Conservation (phyloP, 306 rosid genomes). For the Begonia peltatifolia region DNA sequence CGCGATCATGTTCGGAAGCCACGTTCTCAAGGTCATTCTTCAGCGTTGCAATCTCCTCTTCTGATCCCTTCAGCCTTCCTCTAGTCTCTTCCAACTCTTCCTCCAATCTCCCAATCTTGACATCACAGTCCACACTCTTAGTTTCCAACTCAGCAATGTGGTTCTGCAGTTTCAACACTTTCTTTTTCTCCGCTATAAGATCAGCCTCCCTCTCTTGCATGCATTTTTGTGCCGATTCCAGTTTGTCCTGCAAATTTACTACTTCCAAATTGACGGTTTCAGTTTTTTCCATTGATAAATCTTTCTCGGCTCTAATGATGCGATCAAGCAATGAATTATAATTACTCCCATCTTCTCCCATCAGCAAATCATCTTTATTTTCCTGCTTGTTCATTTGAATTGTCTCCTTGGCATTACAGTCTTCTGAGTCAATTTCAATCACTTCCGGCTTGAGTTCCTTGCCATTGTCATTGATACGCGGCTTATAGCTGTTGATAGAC, state of each 20-base stretch:
- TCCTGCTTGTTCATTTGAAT: slow-evolving; percentile 11
- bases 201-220: slow-evolving; percentile 30
- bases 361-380: slow-evolving; percentile 8
- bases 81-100: slow-evolving; percentile 27
- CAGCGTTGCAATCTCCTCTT: slow-evolving; percentile 26
- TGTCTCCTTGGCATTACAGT: slow-evolving; percentile 19
- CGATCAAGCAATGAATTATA: slow-evolving; percentile 26
- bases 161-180: slow-evolving; percentile 24
- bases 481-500: slow-evolving; percentile 14
- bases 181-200: slow-evolving; percentile 29
- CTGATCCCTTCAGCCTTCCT: slow-evolving; percentile 25
- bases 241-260: slow-evolving; percentile 17
- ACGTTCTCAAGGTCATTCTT: slow-evolving; percentile 18
- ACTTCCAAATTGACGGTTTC: slow-evolving; percentile 3
- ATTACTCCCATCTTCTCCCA: slow-evolving; percentile 9
- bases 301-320: slow-evolving; percentile 23
- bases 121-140: slow-evolving; percentile 21
- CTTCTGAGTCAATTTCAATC: slow-evolving; percentile 22
- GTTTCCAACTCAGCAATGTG: slow-evolving; percentile 26
- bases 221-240: slow-evolving; percentile 13
- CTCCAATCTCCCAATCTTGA: slow-evolving; percentile 26
- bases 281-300: slow-evolving; percentile 20
- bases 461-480: slow-evolving; percentile 18
- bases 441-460: slow-evolving; percentile 18
- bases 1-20: slow-evolving; percentile 15